Conservation (phyloP, 2,329 filamentous ascomycete species). For the Aspergillus glaucus region DNA sequence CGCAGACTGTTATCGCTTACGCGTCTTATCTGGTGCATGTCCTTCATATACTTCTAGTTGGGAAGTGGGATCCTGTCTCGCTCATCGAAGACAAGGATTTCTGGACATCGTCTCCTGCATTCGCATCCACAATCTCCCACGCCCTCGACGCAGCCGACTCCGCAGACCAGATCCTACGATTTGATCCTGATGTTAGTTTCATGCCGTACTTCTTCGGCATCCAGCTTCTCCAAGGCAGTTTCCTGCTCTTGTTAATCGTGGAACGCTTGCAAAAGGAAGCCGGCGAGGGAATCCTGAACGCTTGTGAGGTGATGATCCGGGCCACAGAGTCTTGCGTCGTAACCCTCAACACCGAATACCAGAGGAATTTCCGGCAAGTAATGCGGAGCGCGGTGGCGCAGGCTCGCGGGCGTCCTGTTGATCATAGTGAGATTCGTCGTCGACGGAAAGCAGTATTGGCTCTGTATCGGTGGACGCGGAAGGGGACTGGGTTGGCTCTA, state of each 20-base stretch:
- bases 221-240: constrained; percentile 84
- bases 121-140: constrained; percentile 80
- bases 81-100: constrained; percentile 90
- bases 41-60: constrained; percentile 81
- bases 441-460: constrained; percentile 75
- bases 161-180: constrained; percentile 78
- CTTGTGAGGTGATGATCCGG: constrained; percentile 86
- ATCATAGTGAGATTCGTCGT: constrained; percentile 78
- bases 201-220: constrained; percentile 98
- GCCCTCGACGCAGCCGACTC: constrained; percentile 85
- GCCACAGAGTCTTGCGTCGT: constrained; percentile 91
- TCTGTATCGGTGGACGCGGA: constrained; percentile 85
- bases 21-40: constrained; percentile 91
- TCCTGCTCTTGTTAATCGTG: constrained; percentile 77
- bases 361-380: constrained; percentile 91
- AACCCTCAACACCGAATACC: constrained; percentile 87
- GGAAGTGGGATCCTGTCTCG: constrained; percentile 91
- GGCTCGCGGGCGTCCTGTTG: constrained; percentile 76
- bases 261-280: constrained; percentile 83
- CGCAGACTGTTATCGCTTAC: constrained; percentile 80
- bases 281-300: constrained; percentile 76
- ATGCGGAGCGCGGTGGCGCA: constrained; percentile 88
- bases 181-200: constrained; percentile 84
- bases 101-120: constrained; percentile 85
- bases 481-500: constrained; percentile 74